These are phyloP conservation scores for Myrica gale DNA, from an alignment of 306 rosid species.

Conservation along the genomic window DNA sequence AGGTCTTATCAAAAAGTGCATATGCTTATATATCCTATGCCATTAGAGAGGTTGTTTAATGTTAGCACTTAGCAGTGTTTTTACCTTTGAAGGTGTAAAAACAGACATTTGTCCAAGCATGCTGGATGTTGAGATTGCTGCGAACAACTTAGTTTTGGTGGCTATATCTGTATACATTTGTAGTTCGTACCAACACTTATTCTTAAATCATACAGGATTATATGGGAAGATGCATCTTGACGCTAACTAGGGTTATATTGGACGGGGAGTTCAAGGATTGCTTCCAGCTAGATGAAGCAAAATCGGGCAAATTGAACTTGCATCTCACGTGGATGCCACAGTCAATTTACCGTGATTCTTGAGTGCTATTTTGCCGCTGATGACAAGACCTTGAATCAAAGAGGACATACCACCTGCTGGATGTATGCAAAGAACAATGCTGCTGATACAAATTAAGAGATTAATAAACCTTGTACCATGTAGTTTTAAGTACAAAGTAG, in stretches of 20 bases:
- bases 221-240: constrained; percentile 88
- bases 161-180: neutral
- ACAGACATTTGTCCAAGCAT: neutral
- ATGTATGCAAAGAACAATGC: constrained; percentile 9
- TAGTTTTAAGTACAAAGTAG: constrained; percentile 18
- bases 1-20: too few species aligned
- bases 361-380: constrained; percentile 20
- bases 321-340: constrained; percentile 94
- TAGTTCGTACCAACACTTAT: constrained; percentile 6
- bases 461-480: constrained; percentile 7
- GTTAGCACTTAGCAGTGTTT: neutral
- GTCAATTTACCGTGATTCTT: constrained; percentile 78
- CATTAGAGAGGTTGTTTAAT: neutral
- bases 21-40: neutral
- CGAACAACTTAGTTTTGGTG: neutral
- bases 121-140: neutral
- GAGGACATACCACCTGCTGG: neutral
- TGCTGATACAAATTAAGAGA: constrained; percentile 6
- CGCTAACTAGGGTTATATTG: constrained; percentile 79
- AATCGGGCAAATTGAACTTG: constrained; percentile 75
- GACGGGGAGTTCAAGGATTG: constrained; percentile 85
- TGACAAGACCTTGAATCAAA: neutral
- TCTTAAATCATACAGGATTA: constrained; percentile 55
- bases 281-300: constrained; percentile 72
- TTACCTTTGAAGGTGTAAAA: neutral